These are phyloP conservation scores for Oehlia diaphana DNA, from an alignment of 192 early-diverging fungal genomes.

Conservation along the genomic window DNA sequence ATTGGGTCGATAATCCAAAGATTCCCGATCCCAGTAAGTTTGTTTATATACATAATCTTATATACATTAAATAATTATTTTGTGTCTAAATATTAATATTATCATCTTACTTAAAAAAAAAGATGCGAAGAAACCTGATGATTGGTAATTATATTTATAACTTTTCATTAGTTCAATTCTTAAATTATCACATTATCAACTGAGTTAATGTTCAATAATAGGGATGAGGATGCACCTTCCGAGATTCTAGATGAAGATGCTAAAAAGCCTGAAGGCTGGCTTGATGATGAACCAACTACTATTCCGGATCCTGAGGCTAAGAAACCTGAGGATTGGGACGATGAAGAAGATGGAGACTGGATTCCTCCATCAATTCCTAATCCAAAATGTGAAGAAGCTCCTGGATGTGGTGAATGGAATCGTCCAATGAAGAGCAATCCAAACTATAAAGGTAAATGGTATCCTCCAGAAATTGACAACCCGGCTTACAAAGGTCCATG, in stretches of 20 bases:
- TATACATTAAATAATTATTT: not conserved
- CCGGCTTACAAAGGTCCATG: conserved; percentile 92
- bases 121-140: conserved; percentile 43
- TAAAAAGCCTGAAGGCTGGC: conserved; percentile 83
- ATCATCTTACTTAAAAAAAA: too few species aligned
- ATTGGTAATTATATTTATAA: conserved; percentile 30
- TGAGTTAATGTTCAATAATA: not conserved
- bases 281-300: conserved; percentile 72
- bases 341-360: conserved; percentile 95
- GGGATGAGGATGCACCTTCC: conserved; percentile 84
- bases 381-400: conserved; percentile 72
- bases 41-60: too few species aligned
- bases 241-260: conserved; percentile 78
- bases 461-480: conserved; percentile 82
- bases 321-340: conserved; percentile 91
- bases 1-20: conserved; percentile 87
- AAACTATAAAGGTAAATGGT: conserved; percentile 89
- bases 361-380: conserved; percentile 72
- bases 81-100: too few species aligned
- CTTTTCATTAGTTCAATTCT: not conserved
- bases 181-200: not conserved
- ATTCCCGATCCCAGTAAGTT: conserved; percentile 67
- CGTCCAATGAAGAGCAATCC: conserved; percentile 83
- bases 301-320: conserved; percentile 77
- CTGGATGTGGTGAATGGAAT: conserved; percentile 80